Base-by-base conservation (phyloP, 257 asterid species). In the Solanum sejunctum region DNA sequence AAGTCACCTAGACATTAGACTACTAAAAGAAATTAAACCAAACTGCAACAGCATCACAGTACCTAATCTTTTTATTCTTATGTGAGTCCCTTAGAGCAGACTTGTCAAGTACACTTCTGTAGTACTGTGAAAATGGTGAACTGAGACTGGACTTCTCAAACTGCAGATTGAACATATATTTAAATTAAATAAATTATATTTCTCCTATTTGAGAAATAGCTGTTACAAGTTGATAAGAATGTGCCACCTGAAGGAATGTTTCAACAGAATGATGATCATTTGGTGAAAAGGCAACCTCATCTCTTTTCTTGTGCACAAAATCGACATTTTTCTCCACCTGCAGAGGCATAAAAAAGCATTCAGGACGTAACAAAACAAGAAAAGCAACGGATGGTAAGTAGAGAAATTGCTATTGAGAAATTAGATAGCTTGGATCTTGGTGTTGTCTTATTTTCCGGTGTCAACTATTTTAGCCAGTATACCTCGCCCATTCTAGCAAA, bases 321-420 rank as follows among this genome's bases (percentile, higher is more conserved):
- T 89, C 92, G 70, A 91, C 96, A 90, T 94, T 95, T 85, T 89
- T 93, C 91, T 97, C 98, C 87, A 95, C 95, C 98, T 94, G 91
- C 87, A 86, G 84, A 66, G 82, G 56, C 63, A 26, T 63, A 80
- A 47, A 49, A 21, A 87, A 80, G 70, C 18, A 23, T 66, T 83
- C 75, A 61, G 13, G 83, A 84, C 12, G 36, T 83, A 84, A 84
- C 8, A 21, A 63, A 57, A 69, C 52, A n/a, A 32, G 69, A 51
- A 83, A 54, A 45, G 39, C 85, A 36, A 69, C 16, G 32, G 32
- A 32, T n/a, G 57, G 64, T 47, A n/a, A 20, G 81, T 36, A 18
- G 32, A 60, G 36, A 81, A 41, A 39, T 20, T 81, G 12, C 41
- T 39, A 81, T 47, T 75, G 60, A 52, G 64, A 78, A 78, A 78